phyloP scores from a whole-genome alignment of 371 early-diverging fungal species.

The Circinella minor region DNA sequence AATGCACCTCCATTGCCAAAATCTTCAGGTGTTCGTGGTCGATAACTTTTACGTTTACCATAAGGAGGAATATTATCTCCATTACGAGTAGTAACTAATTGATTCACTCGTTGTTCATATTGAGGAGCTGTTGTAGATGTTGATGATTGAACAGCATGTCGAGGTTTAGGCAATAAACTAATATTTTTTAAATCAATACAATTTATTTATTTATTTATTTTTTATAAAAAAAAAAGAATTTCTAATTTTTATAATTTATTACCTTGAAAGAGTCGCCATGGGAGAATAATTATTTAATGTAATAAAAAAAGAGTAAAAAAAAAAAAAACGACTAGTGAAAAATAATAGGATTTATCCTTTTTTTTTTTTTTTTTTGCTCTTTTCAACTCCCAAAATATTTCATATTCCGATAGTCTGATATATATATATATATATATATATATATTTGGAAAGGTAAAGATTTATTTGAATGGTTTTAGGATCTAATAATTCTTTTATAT shows the following conservation, averaged over 20 bases:
- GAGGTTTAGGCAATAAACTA: conserved; percentile 55
- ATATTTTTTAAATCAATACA: neutral
- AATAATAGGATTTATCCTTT: too few species aligned
- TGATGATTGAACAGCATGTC: conserved; percentile 27
- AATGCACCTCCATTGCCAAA: conserved; percentile 97
- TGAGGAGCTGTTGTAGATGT: conserved; percentile 31
- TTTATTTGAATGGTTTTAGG: too few species aligned
- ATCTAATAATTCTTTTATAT: too few species aligned
- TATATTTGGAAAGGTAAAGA: too few species aligned
- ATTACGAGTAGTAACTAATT: conserved; percentile 41
- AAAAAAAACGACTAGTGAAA: neutral
- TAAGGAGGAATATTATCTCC: conserved; percentile 72
- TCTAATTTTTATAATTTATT: neutral
- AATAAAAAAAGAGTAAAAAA: neutral
- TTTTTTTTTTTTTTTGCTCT: too few species aligned
- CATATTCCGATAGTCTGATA: too few species aligned
- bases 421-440: too few species aligned
- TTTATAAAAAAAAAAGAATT: neutral
- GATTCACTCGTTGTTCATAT: conserved; percentile 42
- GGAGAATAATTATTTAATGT: neutral
- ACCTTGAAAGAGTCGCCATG: conserved; percentile 42
- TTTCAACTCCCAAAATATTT: too few species aligned
- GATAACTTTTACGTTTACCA: conserved; percentile 79
- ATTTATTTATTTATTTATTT: too few species aligned
- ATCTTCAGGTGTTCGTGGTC: conserved; percentile 83